These are phyloP conservation scores for Panellus pusillus DNA, from an alignment of 768 basidiomycete species.

Conservation along the genomic window DNA sequence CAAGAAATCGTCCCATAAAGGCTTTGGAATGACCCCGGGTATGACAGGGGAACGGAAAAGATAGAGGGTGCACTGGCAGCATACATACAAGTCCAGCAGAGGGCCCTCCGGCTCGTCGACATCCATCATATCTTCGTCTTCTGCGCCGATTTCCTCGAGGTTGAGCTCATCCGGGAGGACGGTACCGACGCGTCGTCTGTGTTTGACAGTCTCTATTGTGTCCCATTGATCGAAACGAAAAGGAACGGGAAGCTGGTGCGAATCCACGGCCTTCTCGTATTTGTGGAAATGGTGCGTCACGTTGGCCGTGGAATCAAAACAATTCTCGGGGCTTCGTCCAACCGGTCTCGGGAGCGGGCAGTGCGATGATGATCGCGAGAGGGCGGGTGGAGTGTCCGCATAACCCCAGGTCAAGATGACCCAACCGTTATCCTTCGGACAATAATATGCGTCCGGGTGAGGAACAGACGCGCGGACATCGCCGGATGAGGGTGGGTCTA, in stretches of 20 bases:
- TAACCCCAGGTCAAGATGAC: conserved; percentile 71
- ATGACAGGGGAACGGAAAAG: conserved; percentile 69
- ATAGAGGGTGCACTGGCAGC: conserved; percentile 81
- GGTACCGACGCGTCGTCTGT: conserved; percentile 45
- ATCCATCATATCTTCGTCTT: conserved; percentile 32
- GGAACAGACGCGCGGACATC: conserved; percentile 72
- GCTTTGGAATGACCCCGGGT: conserved; percentile 69
- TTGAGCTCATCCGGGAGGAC: conserved; percentile 42
- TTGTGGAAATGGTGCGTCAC: conserved; percentile 82
- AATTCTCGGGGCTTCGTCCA: conserved; percentile 22
- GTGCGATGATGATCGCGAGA: conserved; percentile 48
- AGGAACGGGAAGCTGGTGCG: conserved; percentile 65
- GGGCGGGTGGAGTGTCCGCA: conserved; percentile 59
- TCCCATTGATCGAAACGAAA: conserved; percentile 63
- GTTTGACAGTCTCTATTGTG: conserved; percentile 46
- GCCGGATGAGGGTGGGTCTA: conserved; percentile 49
- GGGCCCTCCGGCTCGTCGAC: conserved; percentile 49
- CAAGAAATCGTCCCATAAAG: conserved; percentile 60
- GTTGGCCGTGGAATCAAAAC: conserved; percentile 36
- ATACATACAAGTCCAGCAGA: conserved; percentile 75
- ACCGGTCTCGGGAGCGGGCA: conserved; percentile 58
- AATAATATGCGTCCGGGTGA: conserved; percentile 83
- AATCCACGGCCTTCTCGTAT: conserved; percentile 69
- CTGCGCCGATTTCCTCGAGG: conserved; percentile 39
- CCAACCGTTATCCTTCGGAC: conserved; percentile 82